These are phyloP conservation scores for Suhomyces maxii DNA, from an alignment of 1,139 yeast genomes.

Conservation along the genomic window DNA sequence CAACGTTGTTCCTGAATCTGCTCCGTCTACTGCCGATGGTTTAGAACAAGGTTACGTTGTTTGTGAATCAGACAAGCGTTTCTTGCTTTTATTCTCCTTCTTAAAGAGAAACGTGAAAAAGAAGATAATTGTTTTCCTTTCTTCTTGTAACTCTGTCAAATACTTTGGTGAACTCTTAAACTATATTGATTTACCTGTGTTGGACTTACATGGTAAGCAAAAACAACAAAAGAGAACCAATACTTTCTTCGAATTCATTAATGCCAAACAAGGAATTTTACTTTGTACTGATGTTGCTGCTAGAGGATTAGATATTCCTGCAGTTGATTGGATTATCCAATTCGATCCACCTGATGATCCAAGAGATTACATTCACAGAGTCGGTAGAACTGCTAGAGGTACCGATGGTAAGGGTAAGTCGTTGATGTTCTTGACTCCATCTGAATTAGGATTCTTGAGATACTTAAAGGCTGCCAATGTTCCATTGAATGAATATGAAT, in stretches of 20 bases:
- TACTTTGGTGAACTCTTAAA: conserved; percentile 92
- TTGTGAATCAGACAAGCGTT: conserved; percentile 94
- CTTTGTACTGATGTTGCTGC: conserved; percentile 34
- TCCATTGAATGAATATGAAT: conserved; percentile 94
- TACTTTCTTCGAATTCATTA: conserved; percentile 96
- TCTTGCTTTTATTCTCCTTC: conserved; percentile 85
- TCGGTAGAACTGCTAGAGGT: conserved; percentile 51
- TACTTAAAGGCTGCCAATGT: conserved; percentile 96
- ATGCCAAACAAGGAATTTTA: conserved; percentile 67
- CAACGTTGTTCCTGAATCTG: conserved; percentile 84
- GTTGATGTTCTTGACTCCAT: conserved; percentile 90
- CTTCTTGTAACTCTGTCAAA: conserved; percentile 96
- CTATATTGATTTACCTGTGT: conserved; percentile 93
- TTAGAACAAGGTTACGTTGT: conserved; percentile 98
- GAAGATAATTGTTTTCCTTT: conserved; percentile 88
- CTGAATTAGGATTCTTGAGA: conserved; percentile 90
- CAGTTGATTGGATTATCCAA: conserved; percentile 32
- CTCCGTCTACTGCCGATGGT: conserved; percentile 91
- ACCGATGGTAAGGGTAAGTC: conserved; percentile 89
- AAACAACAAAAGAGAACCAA: conserved; percentile 98
- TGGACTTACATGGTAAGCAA: conserved; percentile 96
- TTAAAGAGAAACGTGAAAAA: conserved; percentile 88
- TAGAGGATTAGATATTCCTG: conserved; percentile 31
- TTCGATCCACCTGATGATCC: conserved; percentile 85
- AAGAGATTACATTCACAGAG: conserved; percentile 47